Base-by-base conservation (phyloP, 208 protist genomes). In the Wallacemonas sp. region DNA sequence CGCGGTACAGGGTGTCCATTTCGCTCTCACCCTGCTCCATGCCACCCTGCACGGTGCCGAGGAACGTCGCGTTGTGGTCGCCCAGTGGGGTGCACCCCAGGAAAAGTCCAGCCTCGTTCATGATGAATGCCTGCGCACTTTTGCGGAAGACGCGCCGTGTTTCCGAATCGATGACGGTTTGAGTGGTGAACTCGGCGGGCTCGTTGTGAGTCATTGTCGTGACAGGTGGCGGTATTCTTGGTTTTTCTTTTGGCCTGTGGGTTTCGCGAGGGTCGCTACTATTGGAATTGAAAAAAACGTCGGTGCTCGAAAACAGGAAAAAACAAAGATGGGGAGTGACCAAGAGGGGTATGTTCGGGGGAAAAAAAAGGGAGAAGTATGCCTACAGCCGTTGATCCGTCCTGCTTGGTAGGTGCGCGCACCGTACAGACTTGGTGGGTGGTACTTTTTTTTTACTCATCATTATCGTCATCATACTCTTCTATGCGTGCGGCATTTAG, bases 1-100 rank as follows among this genome's bases (percentile, higher is more conserved):
- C 82, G 3, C 82, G 75, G 23, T 46, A 41, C 22, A 77, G 77
- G 0, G 82, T 80, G 25, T 76, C 42, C 8, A 61, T 33, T 14
- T 62, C 57, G 3, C 62, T 61, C 50, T 87, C 77, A 2, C 59
- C 67, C 1, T 22, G 23, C 29, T 57, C 66, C 23, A 66, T 71
- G 20, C 82, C 82, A 8, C 77, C 82, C 36, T 87, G 82, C 1
- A 84, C 77, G 7, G 67, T 84, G 49, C 84, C 74, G 10, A 78
- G 57, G 41, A 69, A 71, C 16, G 29, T 64, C 0, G 8, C 39
- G 26, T 75, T 72, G 1, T 25, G 11, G n/a, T 70, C 33, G n/a
- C 78, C 77, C 12, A 72, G 63, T 1, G 75, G 77, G 12, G 67
- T 66, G 45, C 74, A 73, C 0, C 67, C 52, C 12, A 87, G 42